Conservation (phyloP, 148 eudicot species). For the Silene uniflora region DNA sequence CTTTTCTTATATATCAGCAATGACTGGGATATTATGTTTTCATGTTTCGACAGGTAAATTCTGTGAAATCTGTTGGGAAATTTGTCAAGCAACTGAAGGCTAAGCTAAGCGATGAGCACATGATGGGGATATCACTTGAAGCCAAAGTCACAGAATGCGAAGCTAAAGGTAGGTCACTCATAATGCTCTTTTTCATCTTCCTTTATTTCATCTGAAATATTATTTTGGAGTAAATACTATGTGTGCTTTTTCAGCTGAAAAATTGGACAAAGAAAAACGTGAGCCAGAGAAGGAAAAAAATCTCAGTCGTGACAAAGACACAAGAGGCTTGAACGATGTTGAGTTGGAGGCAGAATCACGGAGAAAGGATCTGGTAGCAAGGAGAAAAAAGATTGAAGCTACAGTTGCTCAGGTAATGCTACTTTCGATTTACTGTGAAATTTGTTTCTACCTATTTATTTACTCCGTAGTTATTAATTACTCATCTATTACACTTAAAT, state of each 20-base stretch:
- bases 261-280: conserved; percentile 50
- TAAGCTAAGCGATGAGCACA: conserved; percentile 66
- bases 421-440: conserved; percentile 1
- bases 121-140: conserved; percentile 66
- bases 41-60: conserved; percentile 51
- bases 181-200: not conserved
- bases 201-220: conserved; percentile 5
- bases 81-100: conserved; percentile 66
- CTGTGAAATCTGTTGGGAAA: conserved; percentile 69
- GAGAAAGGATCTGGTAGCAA: conserved; percentile 46
- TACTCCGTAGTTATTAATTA: no score
- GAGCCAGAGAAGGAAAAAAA: conserved; percentile 66
- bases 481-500: not conserved
- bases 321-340: conserved; percentile 52
- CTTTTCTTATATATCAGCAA: no score
- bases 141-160: conserved; percentile 67
- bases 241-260: conserved; percentile 45
- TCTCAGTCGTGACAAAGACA: conserved; percentile 44
- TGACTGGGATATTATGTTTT: not conserved
- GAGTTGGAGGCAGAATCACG: conserved; percentile 60
- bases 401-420: conserved; percentile 52
- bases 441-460: conserved; percentile 4
- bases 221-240: conserved; percentile 8
- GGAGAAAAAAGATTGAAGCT: conserved; percentile 55
- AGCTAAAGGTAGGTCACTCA: conserved; percentile 53